A percentile compares a stretch with the other conserved stretches of the same genome.
Evolutionary conservation across 176 grass and related monocot species (phyloP).

Genomic region (Raddia guianensis): DNA sequence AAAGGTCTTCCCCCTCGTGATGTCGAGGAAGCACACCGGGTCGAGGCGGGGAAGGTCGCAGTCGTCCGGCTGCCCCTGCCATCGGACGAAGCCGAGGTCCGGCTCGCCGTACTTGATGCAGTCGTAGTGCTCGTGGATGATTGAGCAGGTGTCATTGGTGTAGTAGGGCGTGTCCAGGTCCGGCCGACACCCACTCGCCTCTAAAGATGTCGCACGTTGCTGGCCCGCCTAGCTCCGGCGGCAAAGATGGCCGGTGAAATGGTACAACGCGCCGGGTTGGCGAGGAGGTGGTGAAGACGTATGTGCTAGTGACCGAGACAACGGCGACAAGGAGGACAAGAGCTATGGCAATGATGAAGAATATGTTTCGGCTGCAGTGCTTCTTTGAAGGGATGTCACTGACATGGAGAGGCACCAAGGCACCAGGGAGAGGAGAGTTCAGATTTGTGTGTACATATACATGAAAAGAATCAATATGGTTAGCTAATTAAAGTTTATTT

Average conservation of each 20-base stretch:
- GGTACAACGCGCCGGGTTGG: background rate
- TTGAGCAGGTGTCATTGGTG: conserved; percentile 56
- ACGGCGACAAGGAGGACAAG: background rate
- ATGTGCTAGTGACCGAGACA: background rate
- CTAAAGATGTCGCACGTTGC: conserved; percentile 33
- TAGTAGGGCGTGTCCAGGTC: conserved; percentile 24
- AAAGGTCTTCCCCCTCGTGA: conserved; percentile 45
- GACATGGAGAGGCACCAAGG: too few species aligned
- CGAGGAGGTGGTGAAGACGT: background rate
- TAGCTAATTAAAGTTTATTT: too few species aligned
- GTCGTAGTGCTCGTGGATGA: conserved; percentile 70
- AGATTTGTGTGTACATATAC: too few species aligned
- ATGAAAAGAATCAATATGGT: too few species aligned
- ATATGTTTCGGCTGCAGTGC: too few species aligned
- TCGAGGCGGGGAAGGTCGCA: conserved; percentile 63
- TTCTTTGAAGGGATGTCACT: too few species aligned
- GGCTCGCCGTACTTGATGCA: conserved; percentile 69
- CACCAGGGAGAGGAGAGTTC: too few species aligned
- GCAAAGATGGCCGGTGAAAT: background rate
- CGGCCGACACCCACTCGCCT: background rate
- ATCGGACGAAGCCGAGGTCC: conserved; percentile 58
- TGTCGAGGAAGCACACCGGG: conserved; percentile 44
- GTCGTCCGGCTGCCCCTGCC: conserved; percentile 50
- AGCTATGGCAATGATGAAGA: too few species aligned
- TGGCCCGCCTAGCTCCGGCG: background rate